Percentiles rank a stretch among this genome's conserved stretches.
Evolutionary conservation across 371 early-diverging fungal genomes (phyloP).

Genomic region (Globomyces sp.): DNA sequence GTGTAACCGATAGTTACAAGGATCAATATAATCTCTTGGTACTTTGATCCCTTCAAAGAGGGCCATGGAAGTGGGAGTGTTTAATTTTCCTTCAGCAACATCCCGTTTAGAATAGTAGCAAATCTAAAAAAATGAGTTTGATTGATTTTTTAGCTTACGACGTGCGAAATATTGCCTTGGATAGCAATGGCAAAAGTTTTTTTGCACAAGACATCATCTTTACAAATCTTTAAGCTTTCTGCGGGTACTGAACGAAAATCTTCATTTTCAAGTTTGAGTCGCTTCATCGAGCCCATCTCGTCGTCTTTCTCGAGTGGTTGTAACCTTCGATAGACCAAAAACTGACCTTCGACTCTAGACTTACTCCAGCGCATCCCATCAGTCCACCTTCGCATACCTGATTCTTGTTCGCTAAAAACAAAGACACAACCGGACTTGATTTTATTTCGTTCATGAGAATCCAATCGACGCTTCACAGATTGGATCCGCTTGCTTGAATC

Average conservation of each 20-base stretch:
- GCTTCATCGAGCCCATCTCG: slow-evolving; percentile 11
- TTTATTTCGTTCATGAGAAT: slow-evolving; percentile 66
- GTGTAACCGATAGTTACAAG: slow-evolving; percentile 22
- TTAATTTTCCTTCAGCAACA: slow-evolving; percentile 3
- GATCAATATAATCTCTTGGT: slow-evolving; percentile 17
- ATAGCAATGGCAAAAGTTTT: slow-evolving; percentile 19
- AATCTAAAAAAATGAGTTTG: not conserved
- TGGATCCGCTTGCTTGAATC: not conserved
- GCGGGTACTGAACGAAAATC: not conserved
- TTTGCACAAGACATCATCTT: slow-evolving; percentile 25
- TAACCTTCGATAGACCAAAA: slow-evolving; percentile 22
- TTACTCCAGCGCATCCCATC: slow-evolving; percentile 36
- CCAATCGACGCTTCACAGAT: slow-evolving; percentile 46
- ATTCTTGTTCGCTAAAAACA: slow-evolving; percentile 78
- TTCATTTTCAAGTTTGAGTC: not conserved
- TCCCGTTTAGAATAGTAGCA: slow-evolving; percentile 9
- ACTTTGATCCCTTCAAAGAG: slow-evolving; percentile 12
- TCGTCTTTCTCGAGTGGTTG: slow-evolving; percentile 1
- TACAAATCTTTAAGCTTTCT: not conserved
- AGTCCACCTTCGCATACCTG: slow-evolving; percentile 87
- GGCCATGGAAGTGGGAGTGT: slow-evolving; percentile 9
- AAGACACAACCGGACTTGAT: slow-evolving; percentile 81
- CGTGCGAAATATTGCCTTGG: slow-evolving; percentile 17
- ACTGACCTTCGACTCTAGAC: slow-evolving; percentile 23
- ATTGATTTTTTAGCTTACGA: not conserved